A percentile compares a stretch with the other conserved stretches of the same genome.
phyloP scores from a whole-genome alignment of 2,329 filamentous ascomycete species.

The Hymenoscyphus repandus region DNA sequence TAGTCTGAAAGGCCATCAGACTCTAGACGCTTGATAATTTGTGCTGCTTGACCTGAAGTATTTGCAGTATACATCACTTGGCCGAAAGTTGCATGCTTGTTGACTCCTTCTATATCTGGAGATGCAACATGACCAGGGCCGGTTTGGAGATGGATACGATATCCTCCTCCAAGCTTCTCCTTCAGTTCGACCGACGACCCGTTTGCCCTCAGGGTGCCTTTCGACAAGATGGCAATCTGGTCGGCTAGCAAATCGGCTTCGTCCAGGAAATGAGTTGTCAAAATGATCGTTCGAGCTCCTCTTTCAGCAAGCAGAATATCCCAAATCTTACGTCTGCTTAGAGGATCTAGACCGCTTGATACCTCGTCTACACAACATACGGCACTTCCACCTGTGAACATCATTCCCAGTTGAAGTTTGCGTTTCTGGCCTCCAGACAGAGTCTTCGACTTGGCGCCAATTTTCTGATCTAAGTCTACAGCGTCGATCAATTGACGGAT shows the following conservation, averaged over 20 bases:
- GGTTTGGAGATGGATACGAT: slow-evolving; percentile 71
- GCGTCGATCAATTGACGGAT: slow-evolving; percentile 59
- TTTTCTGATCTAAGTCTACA: slow-evolving; percentile 72
- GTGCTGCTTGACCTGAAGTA: slow-evolving; percentile 64
- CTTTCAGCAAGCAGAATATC: slow-evolving; percentile 85
- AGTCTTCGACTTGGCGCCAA: slow-evolving; percentile 66
- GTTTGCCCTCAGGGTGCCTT: slow-evolving; percentile 73
- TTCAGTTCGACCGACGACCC: slow-evolving; percentile 86
- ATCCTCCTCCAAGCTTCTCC: slow-evolving; percentile 74
- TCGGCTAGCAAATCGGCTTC: slow-evolving; percentile 88
- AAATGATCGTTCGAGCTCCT: slow-evolving; percentile 72
- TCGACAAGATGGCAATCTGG: slow-evolving; percentile 82
- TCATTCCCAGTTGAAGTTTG: slow-evolving; percentile 89
- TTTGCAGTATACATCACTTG: slow-evolving; percentile 67
- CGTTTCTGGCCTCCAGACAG: slow-evolving; percentile 88
- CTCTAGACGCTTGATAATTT: slow-evolving; percentile 67
- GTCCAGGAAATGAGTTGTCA: slow-evolving; percentile 92
- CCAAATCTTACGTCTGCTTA: slow-evolving; percentile 87
- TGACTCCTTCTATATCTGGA: slow-evolving; percentile 48
- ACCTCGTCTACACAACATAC: slow-evolving; percentile 93
- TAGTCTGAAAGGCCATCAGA: slow-evolving; percentile 65
- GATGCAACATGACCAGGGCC: slow-evolving; percentile 43
- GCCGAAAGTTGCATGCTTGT: slow-evolving; percentile 59
- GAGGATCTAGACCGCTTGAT: slow-evolving; percentile 78
- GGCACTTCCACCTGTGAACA: slow-evolving; percentile 84